Evolutionary conservation across 495 filamentous ascomycete genomes (phyloP), one percentile per base, ranked within the genome.

Genomic region (Achaetomiella virescens): DNA sequence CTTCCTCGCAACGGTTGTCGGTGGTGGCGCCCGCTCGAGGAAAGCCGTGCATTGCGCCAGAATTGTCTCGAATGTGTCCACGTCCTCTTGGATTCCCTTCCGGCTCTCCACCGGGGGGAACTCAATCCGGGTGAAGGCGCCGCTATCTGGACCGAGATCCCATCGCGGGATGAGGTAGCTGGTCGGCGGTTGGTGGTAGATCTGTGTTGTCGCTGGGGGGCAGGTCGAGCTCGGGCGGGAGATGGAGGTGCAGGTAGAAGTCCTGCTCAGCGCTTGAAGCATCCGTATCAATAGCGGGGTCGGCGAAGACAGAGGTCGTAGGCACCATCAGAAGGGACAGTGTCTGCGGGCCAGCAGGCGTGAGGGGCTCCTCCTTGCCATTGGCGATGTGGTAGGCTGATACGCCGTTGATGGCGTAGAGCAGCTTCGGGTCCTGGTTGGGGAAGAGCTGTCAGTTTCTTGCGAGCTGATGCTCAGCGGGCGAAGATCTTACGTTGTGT

Each of bases 1-100:
- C 25, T 76, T 73, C 52, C 60, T 60, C 36, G 37, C 45, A 8
- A 46, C 15, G 10, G 48, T 52, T 54, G 75, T 78, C 2, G 86
- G 80, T 3, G 82, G 76, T 21, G 83, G 74, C 6, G 86, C 83
- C 35, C 89, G 82, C 64, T 96, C 91, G 9, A 92, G 78, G 68
- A 97, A 97, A 0, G 91, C 90, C 12, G 91, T 97, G 67, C 91
- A 97, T 71, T 97, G 91, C 25, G 91, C 91, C 37, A 97, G 78
- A 52, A 97, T 97, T 3, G 91, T 96, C 75, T 97, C 91, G 64
- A 97, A 97, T 0, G 91, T 97, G 68, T 97, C 91, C 24, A 96
- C 78, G 69, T 97, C 91, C 63, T 97, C 91, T 71, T 97, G 91
- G 3, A 86, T 82, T 24, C 85, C 84, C 51, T 81, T 82, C 33